A percentile compares a stretch with the other conserved stretches of the same genome.
Conservation (phyloP, 441 rosid species). For the Gossypium davidsonii region DNA sequence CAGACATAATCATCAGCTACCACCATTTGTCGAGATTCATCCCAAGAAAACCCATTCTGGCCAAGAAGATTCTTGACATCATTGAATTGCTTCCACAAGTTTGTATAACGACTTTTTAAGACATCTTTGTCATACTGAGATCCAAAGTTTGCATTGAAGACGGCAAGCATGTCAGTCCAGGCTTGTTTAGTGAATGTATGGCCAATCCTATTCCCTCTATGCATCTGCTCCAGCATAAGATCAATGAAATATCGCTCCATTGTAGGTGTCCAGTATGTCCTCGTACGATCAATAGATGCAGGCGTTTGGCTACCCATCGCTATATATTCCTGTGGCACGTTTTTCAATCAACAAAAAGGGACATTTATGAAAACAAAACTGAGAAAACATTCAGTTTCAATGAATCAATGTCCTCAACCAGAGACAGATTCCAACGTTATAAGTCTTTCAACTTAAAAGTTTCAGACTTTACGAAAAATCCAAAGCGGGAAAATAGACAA, state of each 20-base stretch:
- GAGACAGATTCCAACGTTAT: neutral
- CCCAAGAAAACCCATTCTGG: conserved; percentile 77
- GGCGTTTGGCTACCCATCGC: conserved; percentile 42
- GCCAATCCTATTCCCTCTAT: conserved; percentile 67
- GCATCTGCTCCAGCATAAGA: conserved; percentile 81
- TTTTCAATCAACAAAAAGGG: neutral
- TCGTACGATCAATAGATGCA: conserved; percentile 51
- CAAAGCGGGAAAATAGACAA: neutral
- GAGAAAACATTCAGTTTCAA: neutral
- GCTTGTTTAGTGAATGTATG: conserved; percentile 86
- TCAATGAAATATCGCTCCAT: conserved; percentile 90
- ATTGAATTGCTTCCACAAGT: conserved; percentile 72
- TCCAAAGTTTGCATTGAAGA: conserved; percentile 67
- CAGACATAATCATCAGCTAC: conserved; percentile 62
- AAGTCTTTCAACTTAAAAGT: neutral
- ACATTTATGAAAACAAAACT: neutral
- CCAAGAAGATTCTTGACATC: conserved; percentile 68
- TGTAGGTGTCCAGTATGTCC: conserved; percentile 76
- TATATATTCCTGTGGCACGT: conserved; percentile 3
- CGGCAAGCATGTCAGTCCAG: conserved; percentile 67
- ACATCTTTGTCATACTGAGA: conserved; percentile 82
- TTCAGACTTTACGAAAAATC: neutral
- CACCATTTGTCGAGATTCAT: conserved; percentile 65
- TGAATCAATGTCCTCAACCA: neutral
- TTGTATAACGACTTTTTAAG: conserved; percentile 64